phyloP scores from a whole-genome alignment of 2,329 filamentous ascomycete species.

The Cryphonectria nitschkei region DNA sequence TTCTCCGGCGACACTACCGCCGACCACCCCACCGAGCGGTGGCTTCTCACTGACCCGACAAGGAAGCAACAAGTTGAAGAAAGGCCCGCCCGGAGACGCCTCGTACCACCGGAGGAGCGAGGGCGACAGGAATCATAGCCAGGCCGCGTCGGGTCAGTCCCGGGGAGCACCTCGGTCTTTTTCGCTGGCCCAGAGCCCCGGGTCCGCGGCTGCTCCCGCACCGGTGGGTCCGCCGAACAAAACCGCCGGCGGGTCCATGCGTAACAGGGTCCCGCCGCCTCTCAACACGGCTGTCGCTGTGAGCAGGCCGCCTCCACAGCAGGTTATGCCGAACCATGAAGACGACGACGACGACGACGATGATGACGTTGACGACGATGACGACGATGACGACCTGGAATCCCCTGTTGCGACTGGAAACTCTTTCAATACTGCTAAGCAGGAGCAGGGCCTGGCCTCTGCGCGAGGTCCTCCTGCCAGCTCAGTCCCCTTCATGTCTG shows the following conservation, averaged over 20 bases:
- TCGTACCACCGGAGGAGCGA: constrained; percentile 50
- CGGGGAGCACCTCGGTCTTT: constrained; percentile 14
- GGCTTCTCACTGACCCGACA: constrained; percentile 48
- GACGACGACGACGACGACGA: constrained; percentile 29
- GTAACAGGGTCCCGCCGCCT: constrained; percentile 24
- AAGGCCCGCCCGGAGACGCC: constrained; percentile 58
- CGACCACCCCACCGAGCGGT: constrained; percentile 36
- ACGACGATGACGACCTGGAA: constrained; percentile 28
- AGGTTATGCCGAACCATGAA: constrained; percentile 13
- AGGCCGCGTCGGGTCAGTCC: constrained; percentile 1
- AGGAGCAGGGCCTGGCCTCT: constrained; percentile 25
- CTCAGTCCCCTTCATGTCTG: constrained; percentile 20
- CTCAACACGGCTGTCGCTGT: constrained; percentile 20
- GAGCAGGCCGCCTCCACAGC: constrained; percentile 16
- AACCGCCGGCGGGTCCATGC: constrained; percentile 26
- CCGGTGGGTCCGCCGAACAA: constrained; percentile 18
- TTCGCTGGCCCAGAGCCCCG: constrained; percentile 5
- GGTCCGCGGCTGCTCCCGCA: constrained; percentile 24
- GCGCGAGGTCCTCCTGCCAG: constrained; percentile 28
- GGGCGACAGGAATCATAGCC: constrained; percentile 43
- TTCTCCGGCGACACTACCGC: constrained; percentile 35
- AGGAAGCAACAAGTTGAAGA: constrained; percentile 63
- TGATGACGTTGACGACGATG: constrained; percentile 10
- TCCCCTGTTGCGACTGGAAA: constrained; percentile 31
- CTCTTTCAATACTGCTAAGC: constrained; percentile 31